Evolutionary conservation across 1,284 basidiomycete genomes (phyloP), one percentile per base, ranked within the genome.

Genomic region (Xanthoconium separans): DNA sequence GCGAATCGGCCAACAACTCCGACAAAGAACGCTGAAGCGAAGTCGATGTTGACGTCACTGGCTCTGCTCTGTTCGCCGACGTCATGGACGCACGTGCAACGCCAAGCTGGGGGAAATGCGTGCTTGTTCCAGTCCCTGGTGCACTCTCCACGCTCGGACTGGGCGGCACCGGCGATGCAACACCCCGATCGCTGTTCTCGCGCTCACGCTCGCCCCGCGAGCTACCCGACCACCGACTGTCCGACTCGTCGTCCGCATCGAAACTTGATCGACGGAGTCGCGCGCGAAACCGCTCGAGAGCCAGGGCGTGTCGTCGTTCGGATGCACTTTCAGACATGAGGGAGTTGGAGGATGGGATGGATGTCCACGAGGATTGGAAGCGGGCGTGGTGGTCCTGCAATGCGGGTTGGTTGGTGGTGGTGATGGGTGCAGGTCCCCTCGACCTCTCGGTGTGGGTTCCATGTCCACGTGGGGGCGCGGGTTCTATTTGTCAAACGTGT

Each of bases 301-400:
- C 73, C 13, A 57, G 59, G 8, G 65, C 61, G 10, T 71, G 68
- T 30, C 74, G 66, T 45, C 70, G 62, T 51, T 78, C 76, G 9
- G 71, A 69, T 2, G 75, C 73, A 55, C 70, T 77, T 54, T 77
- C 75, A 8, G 74, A 69, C 42, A 77, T 72, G 49, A 77, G 69
- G 5, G 77, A 77, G 44, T 74, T 78, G 13, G 74, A 74, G 9
- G 72, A 61, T 22, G 70, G 57, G 40, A 68, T 58, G 30, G 70
- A 70, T 13, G 68, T 33, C 64, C 67, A 65, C 20, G 64, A 59
- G 16, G 63, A 49, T 20, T 65, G 65, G 30, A 52, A 40, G 39
- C 65, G 68, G 7, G 57, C n/a, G 33, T 56, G 61, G 34, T 62
- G 61, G 34, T 62, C 62, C 24, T 56, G 61, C n/a, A 60, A 49